Conservation (phyloP, 169 alveolate genomes). For the Cryptosporidium ubiquitum region DNA sequence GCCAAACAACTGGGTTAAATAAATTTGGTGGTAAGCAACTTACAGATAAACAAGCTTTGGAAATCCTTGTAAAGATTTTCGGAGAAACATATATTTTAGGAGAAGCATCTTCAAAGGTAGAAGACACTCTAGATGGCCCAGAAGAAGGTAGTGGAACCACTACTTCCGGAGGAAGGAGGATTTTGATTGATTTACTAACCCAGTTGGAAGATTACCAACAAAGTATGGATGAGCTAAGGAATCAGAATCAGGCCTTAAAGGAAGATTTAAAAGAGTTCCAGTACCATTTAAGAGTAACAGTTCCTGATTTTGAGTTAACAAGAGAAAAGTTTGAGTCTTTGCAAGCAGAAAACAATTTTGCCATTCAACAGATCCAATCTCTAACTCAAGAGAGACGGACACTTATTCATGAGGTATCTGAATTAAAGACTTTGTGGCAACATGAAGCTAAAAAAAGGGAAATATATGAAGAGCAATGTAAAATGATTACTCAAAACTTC, state of each 20-base stretch:
- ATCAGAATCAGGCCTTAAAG: neutral
- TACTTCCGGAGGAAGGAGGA: constrained; percentile 4
- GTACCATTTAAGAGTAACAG: constrained; percentile 34
- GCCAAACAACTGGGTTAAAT: neutral
- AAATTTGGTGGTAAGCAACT: neutral
- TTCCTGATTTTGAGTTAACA: constrained; percentile 56
- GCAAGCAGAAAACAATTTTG: constrained; percentile 62
- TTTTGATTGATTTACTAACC: constrained; percentile 37
- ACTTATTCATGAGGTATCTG: constrained; percentile 41
- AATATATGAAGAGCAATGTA: constrained; percentile 52
- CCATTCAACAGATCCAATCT: constrained; percentile 47
- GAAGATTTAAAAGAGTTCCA: constrained; percentile 53
- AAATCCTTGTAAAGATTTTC: constrained; percentile 19
- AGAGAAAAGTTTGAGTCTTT: constrained; percentile 38
- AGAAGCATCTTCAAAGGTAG: neutral
- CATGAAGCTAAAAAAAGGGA: constrained; percentile 66
- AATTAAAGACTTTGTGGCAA: constrained; percentile 46
- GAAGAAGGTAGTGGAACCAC: neutral
- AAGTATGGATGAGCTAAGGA: constrained; percentile 10
- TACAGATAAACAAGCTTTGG: constrained; percentile 45
- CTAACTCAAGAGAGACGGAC: constrained; percentile 46
- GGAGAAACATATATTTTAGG: constrained; percentile 32
- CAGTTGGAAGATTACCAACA: constrained; percentile 50
- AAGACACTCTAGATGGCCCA: neutral
- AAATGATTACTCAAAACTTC: constrained; percentile 20